Evolutionary conservation across 2,329 filamentous ascomycete species (phyloP).

Genomic region (Cercospora zeae-maydis): DNA sequence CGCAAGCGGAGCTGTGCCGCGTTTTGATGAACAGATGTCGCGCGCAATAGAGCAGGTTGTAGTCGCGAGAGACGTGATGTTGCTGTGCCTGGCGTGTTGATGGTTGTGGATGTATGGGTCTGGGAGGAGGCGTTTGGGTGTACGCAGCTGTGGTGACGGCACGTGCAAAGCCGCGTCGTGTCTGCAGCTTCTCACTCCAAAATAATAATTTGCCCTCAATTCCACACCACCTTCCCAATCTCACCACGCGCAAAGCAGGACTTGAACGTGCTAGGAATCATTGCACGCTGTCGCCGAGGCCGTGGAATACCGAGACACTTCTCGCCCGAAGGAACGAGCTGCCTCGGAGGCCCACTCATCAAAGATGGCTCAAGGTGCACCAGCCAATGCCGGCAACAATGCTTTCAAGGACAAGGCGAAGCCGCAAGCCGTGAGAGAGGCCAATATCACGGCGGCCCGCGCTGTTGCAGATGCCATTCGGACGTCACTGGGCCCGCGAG

Average conservation of each 20-base stretch:
- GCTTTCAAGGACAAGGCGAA: conserved; percentile 91
- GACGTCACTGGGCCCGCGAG: conserved; percentile 91
- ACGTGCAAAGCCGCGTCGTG: background rate
- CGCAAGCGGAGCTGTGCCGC: background rate
- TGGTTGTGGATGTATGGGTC: background rate
- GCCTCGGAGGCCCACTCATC: background rate
- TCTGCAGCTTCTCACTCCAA: background rate
- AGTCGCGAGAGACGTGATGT: background rate
- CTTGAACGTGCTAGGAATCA: background rate
- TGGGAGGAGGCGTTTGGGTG: background rate
- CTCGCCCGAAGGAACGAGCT: background rate
- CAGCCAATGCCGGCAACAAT: conserved; percentile 55
- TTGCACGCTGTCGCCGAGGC: background rate
- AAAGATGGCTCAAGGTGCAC: conserved; percentile 41
- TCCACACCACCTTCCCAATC: background rate
- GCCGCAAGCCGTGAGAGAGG: conserved; percentile 91
- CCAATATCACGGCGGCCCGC: conserved; percentile 96
- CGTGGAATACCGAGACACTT: background rate
- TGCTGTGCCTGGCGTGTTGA: background rate
- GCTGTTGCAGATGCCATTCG: conserved; percentile 96
- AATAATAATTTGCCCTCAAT: background rate
- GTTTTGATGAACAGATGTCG: background rate
- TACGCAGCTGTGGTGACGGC: background rate
- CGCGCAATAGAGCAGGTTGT: background rate
- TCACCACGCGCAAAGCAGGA: background rate